A percentile compares a stretch with the other conserved stretches of the same genome.
These are phyloP conservation scores for Erythrophleum fordii DNA, from an alignment of 306 rosid genomes.

Conservation along the genomic window DNA sequence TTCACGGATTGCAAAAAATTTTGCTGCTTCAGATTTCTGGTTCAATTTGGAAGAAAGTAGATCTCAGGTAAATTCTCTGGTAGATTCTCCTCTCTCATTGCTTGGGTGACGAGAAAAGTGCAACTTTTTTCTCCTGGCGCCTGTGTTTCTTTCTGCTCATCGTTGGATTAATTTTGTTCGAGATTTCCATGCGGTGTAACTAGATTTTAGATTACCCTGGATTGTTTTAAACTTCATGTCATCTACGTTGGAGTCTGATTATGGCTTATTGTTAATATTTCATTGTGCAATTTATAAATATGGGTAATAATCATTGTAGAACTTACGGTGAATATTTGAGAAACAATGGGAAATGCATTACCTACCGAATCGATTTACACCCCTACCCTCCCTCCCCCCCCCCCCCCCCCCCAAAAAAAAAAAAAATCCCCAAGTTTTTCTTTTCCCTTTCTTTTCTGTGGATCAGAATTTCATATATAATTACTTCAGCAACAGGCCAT, in stretches of 20 bases:
- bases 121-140: background rate
- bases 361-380: slow-evolving; percentile 6
- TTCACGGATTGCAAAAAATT: background rate
- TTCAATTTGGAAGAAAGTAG: background rate
- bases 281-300: background rate
- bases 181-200: background rate
- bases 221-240: background rate
- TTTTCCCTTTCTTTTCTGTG: slow-evolving; percentile 13
- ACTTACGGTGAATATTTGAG: slow-evolving; percentile 4
- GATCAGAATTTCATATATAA: slow-evolving; percentile 34
- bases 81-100: background rate
- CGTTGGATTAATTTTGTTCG: background rate
- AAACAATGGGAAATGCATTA: slow-evolving; percentile 18
- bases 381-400: background rate
- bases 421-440: background rate
- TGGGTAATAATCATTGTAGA: slow-evolving; percentile 8
- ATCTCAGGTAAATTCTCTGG: slow-evolving; percentile 7
- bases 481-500: slow-evolving; percentile 28
- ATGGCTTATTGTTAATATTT: slow-evolving; percentile 17
- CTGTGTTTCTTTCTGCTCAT: slow-evolving; percentile 8
- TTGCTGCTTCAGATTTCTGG: background rate
- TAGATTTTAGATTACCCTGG: background rate
- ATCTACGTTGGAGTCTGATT: slow-evolving; percentile 5
- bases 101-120: background rate
- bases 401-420: no score